Evolutionary conservation across 768 basidiomycete genomes (phyloP).

Genomic region (Panellus pusillus): DNA sequence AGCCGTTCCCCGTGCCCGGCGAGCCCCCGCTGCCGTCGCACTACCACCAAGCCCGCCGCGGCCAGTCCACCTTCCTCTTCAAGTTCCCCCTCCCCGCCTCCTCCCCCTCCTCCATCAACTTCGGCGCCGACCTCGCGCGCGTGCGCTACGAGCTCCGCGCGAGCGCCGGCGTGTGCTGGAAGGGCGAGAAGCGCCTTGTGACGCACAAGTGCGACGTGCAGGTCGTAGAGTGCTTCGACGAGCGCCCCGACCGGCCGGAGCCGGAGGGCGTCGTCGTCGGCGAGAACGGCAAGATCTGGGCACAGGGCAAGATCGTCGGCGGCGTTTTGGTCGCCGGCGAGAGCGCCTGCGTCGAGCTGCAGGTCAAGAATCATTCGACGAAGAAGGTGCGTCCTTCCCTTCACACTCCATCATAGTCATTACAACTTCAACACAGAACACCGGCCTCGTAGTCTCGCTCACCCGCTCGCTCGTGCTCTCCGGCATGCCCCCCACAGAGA

Average conservation of each 20-base stretch:
- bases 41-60: constrained; percentile 74
- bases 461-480: constrained; percentile 62
- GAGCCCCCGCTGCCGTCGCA: constrained; percentile 61
- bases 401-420: no score
- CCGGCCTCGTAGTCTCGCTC: constrained; percentile 61
- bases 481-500: constrained; percentile 36
- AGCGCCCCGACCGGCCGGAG: constrained; percentile 35
- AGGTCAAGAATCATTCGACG: constrained; percentile 78
- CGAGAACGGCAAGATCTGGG: constrained; percentile 80
- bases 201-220: constrained; percentile 60
- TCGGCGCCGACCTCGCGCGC: constrained; percentile 66
- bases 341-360: constrained; percentile 69
- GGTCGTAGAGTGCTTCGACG: constrained; percentile 59
- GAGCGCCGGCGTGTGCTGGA: constrained; percentile 73
- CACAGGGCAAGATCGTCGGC: constrained; percentile 65
- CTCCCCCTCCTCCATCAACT: constrained; percentile 69
- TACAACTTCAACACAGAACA: no score
- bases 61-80: constrained; percentile 78
- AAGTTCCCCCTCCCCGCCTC: constrained; percentile 68
- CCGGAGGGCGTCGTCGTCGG: constrained; percentile 67
- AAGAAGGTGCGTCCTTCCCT: constrained; percentile 58
- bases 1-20: constrained; percentile 56
- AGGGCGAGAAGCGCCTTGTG: constrained; percentile 69
- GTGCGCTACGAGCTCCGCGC: constrained; percentile 75
- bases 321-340: constrained; percentile 67